Evolutionary conservation across 768 basidiomycete species (phyloP).

Genomic region (Mycena olivaceomarginata): DNA sequence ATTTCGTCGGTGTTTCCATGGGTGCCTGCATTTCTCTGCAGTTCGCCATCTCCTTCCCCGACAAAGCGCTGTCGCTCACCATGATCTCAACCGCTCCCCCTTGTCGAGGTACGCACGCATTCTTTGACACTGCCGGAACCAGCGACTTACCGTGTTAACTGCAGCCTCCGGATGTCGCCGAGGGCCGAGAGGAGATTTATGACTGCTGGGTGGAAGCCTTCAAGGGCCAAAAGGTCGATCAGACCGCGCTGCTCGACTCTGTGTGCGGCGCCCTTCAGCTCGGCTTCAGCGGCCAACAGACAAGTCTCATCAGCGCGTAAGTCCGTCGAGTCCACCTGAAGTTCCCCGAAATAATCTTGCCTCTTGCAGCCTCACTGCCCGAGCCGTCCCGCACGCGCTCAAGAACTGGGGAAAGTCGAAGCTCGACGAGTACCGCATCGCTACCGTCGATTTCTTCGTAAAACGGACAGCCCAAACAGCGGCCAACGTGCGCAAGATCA

Average conservation of each 20-base stretch:
- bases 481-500: conserved; percentile 43
- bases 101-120: conserved; percentile 52
- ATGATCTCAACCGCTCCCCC: conserved; percentile 59
- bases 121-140: neutral
- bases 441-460: conserved; percentile 43
- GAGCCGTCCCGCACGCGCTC: conserved; percentile 35
- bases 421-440: conserved; percentile 32
- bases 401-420: conserved; percentile 41
- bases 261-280: conserved; percentile 43
- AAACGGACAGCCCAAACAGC: conserved; percentile 39
- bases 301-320: conserved; percentile 40
- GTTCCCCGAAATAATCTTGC: neutral
- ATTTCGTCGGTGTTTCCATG: conserved; percentile 60
- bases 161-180: conserved; percentile 53
- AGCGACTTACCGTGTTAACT: neutral
- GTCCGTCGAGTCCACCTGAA: neutral
- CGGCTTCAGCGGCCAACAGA: conserved; percentile 41
- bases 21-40: conserved; percentile 57
- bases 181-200: conserved; percentile 53
- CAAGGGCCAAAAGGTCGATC: conserved; percentile 39
- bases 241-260: conserved; percentile 36
- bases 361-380: conserved; percentile 26
- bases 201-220: conserved; percentile 49
- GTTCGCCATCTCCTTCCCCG: conserved; percentile 55
- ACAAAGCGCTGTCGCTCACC: conserved; percentile 55